A percentile compares a stretch with the other conserved stretches of the same genome.
Evolutionary conservation across 805 yeast genomes (phyloP).

Genomic region (Lipomyces mesembrius): DNA sequence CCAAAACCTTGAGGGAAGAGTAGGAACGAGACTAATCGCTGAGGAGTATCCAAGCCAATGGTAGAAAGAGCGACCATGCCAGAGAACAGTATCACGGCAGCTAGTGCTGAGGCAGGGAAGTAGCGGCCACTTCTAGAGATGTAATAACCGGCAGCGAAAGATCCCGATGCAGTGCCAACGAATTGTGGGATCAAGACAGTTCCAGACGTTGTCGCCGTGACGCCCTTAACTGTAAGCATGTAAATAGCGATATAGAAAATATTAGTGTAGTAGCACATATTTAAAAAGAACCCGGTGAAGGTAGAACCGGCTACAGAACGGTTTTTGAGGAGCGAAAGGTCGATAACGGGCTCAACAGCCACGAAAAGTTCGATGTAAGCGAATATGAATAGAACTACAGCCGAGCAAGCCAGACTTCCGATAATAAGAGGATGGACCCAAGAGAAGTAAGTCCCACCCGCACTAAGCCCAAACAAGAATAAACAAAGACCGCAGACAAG

Average conservation of each 20-base stretch:
- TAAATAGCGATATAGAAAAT: slow-evolving; percentile 74
- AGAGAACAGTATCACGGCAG: slow-evolving; percentile 52
- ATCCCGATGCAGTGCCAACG: slow-evolving; percentile 68
- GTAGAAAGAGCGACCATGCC: slow-evolving; percentile 53
- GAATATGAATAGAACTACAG: slow-evolving; percentile 49
- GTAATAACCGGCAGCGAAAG: slow-evolving; percentile 66
- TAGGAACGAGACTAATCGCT: slow-evolving; percentile 49
- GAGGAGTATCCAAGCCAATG: slow-evolving; percentile 33
- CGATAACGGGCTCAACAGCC: slow-evolving; percentile 70
- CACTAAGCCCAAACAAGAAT: slow-evolving; percentile 65
- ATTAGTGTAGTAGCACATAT: slow-evolving; percentile 67
- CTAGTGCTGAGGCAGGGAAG: slow-evolving; percentile 51
- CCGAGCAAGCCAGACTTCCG: slow-evolving; percentile 45
- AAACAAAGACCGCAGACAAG: slow-evolving; percentile 61
- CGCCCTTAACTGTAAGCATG: slow-evolving; percentile 59
- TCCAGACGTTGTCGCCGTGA: slow-evolving; percentile 62
- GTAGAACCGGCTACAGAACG: slow-evolving; percentile 68
- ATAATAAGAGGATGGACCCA: slow-evolving; percentile 53
- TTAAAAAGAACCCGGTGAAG: slow-evolving; percentile 69
- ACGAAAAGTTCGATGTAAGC: slow-evolving; percentile 55
- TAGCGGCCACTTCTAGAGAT: slow-evolving; percentile 73
- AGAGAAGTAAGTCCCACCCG: slow-evolving; percentile 61
- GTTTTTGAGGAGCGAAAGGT: slow-evolving; percentile 59
- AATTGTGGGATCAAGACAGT: slow-evolving; percentile 58
- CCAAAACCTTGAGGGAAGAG: slow-evolving; percentile 62